Conservation (phyloP, 1,284 basidiomycete genomes). For the Cryptococcus floricola region DNA sequence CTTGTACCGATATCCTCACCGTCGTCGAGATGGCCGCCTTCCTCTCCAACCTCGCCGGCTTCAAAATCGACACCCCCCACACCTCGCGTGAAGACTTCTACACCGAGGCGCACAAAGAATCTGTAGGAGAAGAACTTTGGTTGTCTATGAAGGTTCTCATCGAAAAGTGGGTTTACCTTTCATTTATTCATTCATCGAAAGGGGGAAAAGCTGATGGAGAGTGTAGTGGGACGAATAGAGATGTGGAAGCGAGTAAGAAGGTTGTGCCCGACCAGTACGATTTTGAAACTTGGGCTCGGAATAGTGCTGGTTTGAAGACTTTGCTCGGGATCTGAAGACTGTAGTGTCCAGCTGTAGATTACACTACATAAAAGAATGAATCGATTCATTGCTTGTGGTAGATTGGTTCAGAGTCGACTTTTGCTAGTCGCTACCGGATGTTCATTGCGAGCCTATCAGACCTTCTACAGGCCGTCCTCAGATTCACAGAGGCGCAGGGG, state of each 20-base stretch:
- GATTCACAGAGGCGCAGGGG: too few species aligned
- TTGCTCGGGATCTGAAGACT: neutral
- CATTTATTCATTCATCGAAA: neutral
- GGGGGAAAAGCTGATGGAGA: neutral
- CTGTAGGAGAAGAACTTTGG: constrained; percentile 17
- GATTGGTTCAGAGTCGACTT: too few species aligned
- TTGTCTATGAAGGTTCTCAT: constrained; percentile 14
- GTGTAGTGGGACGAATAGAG: constrained; percentile 5
- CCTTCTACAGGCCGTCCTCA: too few species aligned
- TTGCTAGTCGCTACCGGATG: too few species aligned
- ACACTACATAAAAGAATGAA: too few species aligned
- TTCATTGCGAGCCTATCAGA: too few species aligned
- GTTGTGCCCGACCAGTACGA: constrained; percentile 20
- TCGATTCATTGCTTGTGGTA: too few species aligned
- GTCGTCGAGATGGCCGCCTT: constrained; percentile 24
- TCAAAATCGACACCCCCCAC: constrained; percentile 26
- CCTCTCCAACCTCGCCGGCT: constrained; percentile 20
- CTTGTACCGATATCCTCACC: constrained; percentile 22
- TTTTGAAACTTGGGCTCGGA: constrained; percentile 25
- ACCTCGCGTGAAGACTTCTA: constrained; percentile 26
- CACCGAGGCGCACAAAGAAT: constrained; percentile 12
- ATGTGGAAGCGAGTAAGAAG: constrained; percentile 5
- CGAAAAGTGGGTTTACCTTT: constrained; percentile 14
- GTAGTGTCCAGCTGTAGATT: too few species aligned
- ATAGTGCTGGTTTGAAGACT: constrained; percentile 11